Conservation (phyloP, 208 protist species). For the Naegleria gruberi region DNA sequence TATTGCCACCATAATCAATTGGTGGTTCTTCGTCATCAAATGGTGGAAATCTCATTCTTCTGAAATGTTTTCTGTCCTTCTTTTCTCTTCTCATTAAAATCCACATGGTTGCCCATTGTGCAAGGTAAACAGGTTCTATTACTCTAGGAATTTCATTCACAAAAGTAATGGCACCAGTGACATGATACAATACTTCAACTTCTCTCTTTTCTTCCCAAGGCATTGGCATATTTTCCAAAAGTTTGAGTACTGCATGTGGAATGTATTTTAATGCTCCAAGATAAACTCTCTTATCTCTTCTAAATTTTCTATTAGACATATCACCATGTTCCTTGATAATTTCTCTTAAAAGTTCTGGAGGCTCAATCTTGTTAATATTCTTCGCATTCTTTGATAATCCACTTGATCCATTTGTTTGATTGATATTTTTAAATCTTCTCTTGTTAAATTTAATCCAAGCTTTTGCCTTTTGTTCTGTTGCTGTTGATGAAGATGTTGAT, state of each 20-base stretch:
- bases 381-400: slow-evolving; percentile 50
- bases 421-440: slow-evolving; percentile 69
- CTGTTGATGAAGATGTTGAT: not conserved
- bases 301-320: slow-evolving; percentile 95
- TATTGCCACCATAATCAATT: slow-evolving; percentile 97
- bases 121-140: slow-evolving; percentile 95
- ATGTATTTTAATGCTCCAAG: slow-evolving; percentile 98
- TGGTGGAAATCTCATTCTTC: slow-evolving; percentile 96
- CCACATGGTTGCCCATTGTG: slow-evolving; percentile 99
- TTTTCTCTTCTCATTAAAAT: slow-evolving; percentile 99
- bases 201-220: slow-evolving; percentile 89
- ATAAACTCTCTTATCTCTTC: slow-evolving; percentile 97
- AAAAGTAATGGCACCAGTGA: slow-evolving; percentile 98
- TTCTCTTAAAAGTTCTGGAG: slow-evolving; percentile 97
- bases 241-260: slow-evolving; percentile 97
- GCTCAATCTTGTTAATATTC: slow-evolving; percentile 38
- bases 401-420: slow-evolving; percentile 47
- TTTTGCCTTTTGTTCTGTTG: slow-evolving; percentile 36
- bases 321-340: slow-evolving; percentile 99
- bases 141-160: slow-evolving; percentile 99
- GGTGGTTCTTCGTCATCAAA: slow-evolving; percentile 98
- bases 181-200: slow-evolving; percentile 97
- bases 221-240: slow-evolving; percentile 99
- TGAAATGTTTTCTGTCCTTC: slow-evolving; percentile 89
- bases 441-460: slow-evolving; percentile 78